Base-by-base conservation (phyloP, 495 filamentous ascomycete genomes). In the Immersiella caudata region DNA sequence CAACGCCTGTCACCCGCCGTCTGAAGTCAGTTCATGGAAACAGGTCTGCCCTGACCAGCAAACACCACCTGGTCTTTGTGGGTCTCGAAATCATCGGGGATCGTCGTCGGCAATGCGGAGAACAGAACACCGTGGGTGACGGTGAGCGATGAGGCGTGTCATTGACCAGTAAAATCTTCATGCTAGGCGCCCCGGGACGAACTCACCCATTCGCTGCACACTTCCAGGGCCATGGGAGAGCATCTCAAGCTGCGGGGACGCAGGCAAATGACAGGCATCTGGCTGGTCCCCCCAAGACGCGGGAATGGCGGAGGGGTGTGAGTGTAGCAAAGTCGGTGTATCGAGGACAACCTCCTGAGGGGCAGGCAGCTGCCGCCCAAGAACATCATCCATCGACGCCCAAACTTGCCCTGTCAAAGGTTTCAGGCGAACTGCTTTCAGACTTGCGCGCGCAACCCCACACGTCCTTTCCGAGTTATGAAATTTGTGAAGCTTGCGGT, bases 191-290 rank as follows among this genome's bases (percentile, higher is more conserved):
- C 52, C 2, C n/a, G 7, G 9, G 20, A n/a, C 52, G 12, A 55
- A 55, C 12, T 55, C 52, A 22, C 20, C 49, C 52, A 55, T 55
- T 55, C 52, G 52, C 52, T 22, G 52, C 52, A 26, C 52, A 55
- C 52, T 55, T 22, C 52, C 52, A 55, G 25, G 16, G 20, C 52
- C 52, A n/a, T n/a, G 52, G 52, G 20, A 55, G 21, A 52, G 21
- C 49, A 22, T 52, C 49, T 55, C 52, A 2, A 9, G 9, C 7
- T 26, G 52, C 52, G 52, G 52, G 52, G 52, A 14, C 11, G 40
- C 40, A 14, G 50, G 50, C n/a, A n/a, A n/a, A 52, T 22, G 49
- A 52, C 49, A 52, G 49, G 49, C 49, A 52, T 52, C 5, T 3
- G 18, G 16, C 49, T n/a, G 49, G 49, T 33, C 5, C 49, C n/a